These are phyloP conservation scores for Besnoitia besnoiti DNA, from an alignment of 169 alveolate genomes.

Conservation along the genomic window DNA sequence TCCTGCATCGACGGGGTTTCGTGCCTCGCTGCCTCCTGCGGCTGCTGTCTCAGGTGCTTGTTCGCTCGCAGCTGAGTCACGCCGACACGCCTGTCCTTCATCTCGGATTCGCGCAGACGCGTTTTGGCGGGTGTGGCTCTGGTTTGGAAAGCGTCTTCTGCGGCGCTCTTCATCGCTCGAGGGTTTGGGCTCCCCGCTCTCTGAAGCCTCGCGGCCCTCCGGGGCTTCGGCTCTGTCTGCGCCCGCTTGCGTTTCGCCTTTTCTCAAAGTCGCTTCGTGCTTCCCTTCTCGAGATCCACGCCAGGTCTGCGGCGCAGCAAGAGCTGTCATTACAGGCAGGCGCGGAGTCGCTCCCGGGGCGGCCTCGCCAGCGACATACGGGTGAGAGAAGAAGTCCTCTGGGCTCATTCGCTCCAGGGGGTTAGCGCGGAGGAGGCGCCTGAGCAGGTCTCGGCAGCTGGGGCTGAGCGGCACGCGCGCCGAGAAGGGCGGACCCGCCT, in stretches of 20 bases:
- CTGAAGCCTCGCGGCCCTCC: too few relatives aligned
- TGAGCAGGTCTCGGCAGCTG: not conserved
- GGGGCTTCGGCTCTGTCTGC: not conserved
- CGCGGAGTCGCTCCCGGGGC: not conserved
- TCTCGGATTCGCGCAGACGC: too few relatives aligned
- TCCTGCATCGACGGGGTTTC: too few relatives aligned
- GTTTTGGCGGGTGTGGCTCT: too few relatives aligned
- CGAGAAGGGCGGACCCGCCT: not conserved
- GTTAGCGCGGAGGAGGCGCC: not conserved
- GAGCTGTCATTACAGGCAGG: not conserved
- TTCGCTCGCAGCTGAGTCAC: too few relatives aligned
- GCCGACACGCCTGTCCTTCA: too few relatives aligned
- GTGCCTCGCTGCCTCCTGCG: too few relatives aligned
- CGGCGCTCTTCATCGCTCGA: too few relatives aligned
- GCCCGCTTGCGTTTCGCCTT: not conserved
- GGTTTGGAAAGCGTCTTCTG: too few relatives aligned
- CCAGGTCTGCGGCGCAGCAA: not conserved
- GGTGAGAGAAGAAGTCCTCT: constrained; percentile 19
- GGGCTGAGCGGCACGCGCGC: not conserved
- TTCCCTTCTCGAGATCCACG: not conserved
- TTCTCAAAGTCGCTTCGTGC: not conserved
- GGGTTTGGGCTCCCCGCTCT: too few relatives aligned
- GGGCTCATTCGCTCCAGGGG: constrained; percentile 1
- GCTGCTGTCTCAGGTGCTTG: too few relatives aligned
- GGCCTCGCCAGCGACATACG: constrained; percentile 4